Evolutionary conservation across 177 flowering plant genomes (phyloP).

Genomic region (Vitis hybrid): DNA sequence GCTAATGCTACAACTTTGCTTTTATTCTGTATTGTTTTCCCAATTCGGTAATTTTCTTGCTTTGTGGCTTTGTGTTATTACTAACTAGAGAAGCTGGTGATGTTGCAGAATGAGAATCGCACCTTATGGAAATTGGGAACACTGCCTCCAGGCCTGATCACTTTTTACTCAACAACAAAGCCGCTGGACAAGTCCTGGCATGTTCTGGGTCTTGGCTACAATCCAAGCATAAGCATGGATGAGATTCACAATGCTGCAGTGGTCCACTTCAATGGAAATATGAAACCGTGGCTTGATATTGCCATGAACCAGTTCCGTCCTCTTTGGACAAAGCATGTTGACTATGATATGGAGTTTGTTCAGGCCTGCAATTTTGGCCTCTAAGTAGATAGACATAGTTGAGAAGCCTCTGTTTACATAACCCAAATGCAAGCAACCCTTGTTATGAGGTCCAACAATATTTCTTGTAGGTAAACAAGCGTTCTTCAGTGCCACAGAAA

Average conservation of each 20-base stretch:
- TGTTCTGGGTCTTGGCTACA: constrained; percentile 48
- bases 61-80: constrained; percentile 16
- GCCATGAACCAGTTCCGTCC: constrained; percentile 39
- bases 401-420: not conserved
- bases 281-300: constrained; percentile 51
- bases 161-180: constrained; percentile 46
- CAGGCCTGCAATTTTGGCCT: constrained; percentile 47
- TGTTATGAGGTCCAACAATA: not conserved
- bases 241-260: constrained; percentile 41
- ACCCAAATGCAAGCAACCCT: not conserved
- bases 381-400: constrained; percentile 7
- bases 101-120: constrained; percentile 44
- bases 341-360: constrained; percentile 40
- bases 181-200: constrained; percentile 53
- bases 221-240: constrained; percentile 48
- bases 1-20: no score
- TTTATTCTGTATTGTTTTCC: not conserved
- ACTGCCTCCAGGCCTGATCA: constrained; percentile 44
- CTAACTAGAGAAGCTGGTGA: not conserved
- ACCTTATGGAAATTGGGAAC: constrained; percentile 50
- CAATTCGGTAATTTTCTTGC: constrained; percentile 1
- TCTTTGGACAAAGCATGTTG: constrained; percentile 44
- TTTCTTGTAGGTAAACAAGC: constrained; percentile 11
- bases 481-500: not conserved
- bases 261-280: constrained; percentile 44